phyloP scores from a whole-genome alignment of 2,329 filamentous ascomycete genomes.

The Talaromyces piceae region DNA sequence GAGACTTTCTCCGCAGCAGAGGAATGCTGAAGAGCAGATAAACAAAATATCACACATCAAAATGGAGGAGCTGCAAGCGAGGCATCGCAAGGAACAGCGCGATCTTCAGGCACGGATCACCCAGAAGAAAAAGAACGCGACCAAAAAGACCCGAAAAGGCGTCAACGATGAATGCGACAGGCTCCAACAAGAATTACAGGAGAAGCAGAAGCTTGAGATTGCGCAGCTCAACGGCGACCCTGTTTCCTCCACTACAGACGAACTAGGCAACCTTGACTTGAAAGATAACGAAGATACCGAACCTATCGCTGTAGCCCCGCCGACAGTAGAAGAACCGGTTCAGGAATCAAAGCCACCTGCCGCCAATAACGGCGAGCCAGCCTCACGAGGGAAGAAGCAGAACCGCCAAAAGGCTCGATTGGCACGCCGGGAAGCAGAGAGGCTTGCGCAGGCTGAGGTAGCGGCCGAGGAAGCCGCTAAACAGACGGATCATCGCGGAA shows the following conservation, averaged over 20 bases:
- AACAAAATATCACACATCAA: not conserved
- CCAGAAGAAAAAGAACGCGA: constrained; percentile 94
- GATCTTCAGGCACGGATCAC: constrained; percentile 81
- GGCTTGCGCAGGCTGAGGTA: constrained; percentile 58
- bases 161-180: constrained; percentile 59
- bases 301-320: constrained; percentile 8
- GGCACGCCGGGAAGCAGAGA: constrained; percentile 79
- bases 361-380: not conserved
- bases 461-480: constrained; percentile 68
- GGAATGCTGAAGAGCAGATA: not conserved
- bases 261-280: constrained; percentile 27
- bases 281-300: constrained; percentile 19
- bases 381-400: constrained; percentile 55
- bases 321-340: constrained; percentile 4
- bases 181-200: constrained; percentile 49
- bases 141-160: constrained; percentile 67
- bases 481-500: constrained; percentile 64
- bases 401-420: constrained; percentile 89
- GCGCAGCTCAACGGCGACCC: constrained; percentile 36
- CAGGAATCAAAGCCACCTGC: constrained; percentile 3
- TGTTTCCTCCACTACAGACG: constrained; percentile 17
- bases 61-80: constrained; percentile 69
- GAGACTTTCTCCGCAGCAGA: not conserved
- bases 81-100: constrained; percentile 80
- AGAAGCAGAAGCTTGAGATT: constrained; percentile 47